Evolutionary conservation across 108 stramenopile species (phyloP).

Genomic region (Skeletonema grethae): DNA sequence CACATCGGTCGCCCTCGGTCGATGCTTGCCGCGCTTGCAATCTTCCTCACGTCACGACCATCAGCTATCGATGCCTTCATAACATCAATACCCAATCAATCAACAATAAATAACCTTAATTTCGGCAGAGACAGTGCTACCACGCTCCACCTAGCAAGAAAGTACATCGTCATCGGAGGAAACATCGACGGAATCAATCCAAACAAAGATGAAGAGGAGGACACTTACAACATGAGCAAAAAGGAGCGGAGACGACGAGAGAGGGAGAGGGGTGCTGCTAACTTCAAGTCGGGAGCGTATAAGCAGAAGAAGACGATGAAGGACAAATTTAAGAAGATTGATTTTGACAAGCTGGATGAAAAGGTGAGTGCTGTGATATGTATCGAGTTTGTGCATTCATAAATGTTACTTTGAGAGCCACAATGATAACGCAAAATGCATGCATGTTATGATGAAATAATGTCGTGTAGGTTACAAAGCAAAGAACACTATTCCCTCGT

Average conservation of each 20-base stretch:
- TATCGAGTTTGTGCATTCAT: too few relatives aligned
- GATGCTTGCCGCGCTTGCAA: not conserved
- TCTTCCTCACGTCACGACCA: not conserved
- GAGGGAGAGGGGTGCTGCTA: not conserved
- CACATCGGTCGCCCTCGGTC: too few relatives aligned
- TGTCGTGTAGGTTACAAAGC: not conserved
- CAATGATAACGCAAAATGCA: not conserved
- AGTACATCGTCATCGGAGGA: constrained; percentile 9
- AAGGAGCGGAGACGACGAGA: constrained; percentile 13
- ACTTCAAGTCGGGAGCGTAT: constrained; percentile 3
- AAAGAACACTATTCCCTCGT: not conserved
- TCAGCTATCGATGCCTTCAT: not conserved
- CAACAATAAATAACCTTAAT: not conserved
- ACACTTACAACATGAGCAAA: constrained; percentile 15
- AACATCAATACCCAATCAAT: too few relatives aligned
- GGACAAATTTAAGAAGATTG: not conserved
- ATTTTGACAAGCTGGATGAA: constrained; percentile 12
- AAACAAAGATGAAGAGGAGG: constrained; percentile 5
- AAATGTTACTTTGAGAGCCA: too few relatives aligned
- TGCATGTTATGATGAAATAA: not conserved
- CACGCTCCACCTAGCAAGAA: constrained; percentile 1
- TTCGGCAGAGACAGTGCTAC: not conserved
- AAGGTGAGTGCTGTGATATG: not conserved
- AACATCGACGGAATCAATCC: constrained; percentile 1
- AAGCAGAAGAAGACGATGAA: constrained; percentile 6